Percentiles rank a stretch among this genome's conserved stretches.
phyloP scores from a whole-genome alignment of 2,329 filamentous ascomycete species.

The Plectosphaerella sp. region DNA sequence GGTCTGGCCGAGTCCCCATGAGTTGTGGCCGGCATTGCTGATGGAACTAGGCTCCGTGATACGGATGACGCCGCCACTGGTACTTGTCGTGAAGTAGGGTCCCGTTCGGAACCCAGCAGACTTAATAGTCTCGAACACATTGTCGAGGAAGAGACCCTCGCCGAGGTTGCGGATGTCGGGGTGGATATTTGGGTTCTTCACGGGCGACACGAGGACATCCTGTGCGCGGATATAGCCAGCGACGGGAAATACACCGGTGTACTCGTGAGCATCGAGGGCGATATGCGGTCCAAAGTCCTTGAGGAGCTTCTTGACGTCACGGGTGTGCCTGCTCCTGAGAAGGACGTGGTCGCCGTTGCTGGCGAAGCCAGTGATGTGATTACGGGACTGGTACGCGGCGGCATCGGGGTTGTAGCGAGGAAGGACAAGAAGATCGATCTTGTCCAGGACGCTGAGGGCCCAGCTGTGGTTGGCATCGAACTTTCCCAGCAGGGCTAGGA shows the following conservation, averaged over 20 bases:
- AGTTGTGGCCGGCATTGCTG: slow-evolving; percentile 4
- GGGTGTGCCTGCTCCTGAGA: slow-evolving; percentile 23
- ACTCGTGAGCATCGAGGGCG: slow-evolving; percentile 26
- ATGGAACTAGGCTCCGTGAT: slow-evolving; percentile 3
- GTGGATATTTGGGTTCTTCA: slow-evolving; percentile 8
- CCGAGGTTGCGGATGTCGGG: slow-evolving; percentile 3
- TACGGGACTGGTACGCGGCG: slow-evolving; percentile 25
- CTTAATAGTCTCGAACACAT: slow-evolving; percentile 1
- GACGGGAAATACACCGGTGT: slow-evolving; percentile 8
- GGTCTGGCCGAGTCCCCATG: slow-evolving; percentile 3
- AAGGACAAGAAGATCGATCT: slow-evolving; percentile 21
- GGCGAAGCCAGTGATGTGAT: slow-evolving; percentile 20
- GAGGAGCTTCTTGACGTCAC: slow-evolving; percentile 20
- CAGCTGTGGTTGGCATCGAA: slow-evolving; percentile 21
- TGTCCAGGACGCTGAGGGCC: slow-evolving; percentile 19
- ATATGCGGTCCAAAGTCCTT: slow-evolving; percentile 21
- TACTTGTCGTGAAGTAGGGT: slow-evolving; percentile 5
- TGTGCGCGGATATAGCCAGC: slow-evolving; percentile 3
- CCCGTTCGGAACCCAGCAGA: slow-evolving; percentile 3
- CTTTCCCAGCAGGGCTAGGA: slow-evolving; percentile 23
- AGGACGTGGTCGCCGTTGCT: slow-evolving; percentile 27
- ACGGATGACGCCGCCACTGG: slow-evolving; percentile 1
- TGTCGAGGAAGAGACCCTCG: slow-evolving; percentile 6
- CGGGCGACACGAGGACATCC: slow-evolving; percentile 3
- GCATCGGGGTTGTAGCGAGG: slow-evolving; percentile 28